Base-by-base conservation (phyloP, 202 grass and related monocot genomes). In the Carex sylvatica region DNA sequence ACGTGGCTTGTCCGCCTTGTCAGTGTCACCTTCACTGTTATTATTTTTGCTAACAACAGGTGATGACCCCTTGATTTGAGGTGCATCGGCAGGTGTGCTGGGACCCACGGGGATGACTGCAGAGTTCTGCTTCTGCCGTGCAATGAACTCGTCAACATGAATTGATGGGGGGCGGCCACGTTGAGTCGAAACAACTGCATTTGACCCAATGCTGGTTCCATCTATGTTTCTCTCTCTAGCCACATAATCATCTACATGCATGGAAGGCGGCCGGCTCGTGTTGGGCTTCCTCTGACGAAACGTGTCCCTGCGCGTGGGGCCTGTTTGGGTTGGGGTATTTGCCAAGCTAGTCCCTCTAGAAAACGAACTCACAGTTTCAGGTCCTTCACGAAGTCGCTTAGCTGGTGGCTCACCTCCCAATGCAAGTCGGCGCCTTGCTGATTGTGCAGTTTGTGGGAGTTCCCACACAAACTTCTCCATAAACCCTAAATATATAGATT, bases 211-310 rank as follows among this genome's bases (percentile, higher is more conserved):
- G 82, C 95, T 95, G 83, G 95, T 88, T 88, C 89, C 89, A 81
- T 98, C 95, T 76, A 95, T 93, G 86, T 95, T 95, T 87, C 92
- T 98, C 91, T 98, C 95, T 88, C 95, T 87, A 66, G 92, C 95
- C 46, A 98, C 95, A 88, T 98, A 98, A 89, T 98, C 95, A 85
- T 98, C 95, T 19, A 98, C 95, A 86, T 98, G 95, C 95, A 98
- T 98, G 33, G 95, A 98, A 82, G 95, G 95, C 55, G 95, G 95
- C 83, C 95, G 89, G 83, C 95, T 98, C 79, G 95, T 98, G 72
- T 98, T 98, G 65, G 95, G 95, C 84, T 98, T 98, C 18, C 92
- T 81, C 86, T 95, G 95, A 69, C 95, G 95, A 60, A 98, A 98
- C 52, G 87, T 98, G 70, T 98, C 95, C 87, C 95, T 93, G n/a